Base-by-base conservation (phyloP, 495 filamentous ascomycete genomes). In the Penicillium flavigenum region DNA sequence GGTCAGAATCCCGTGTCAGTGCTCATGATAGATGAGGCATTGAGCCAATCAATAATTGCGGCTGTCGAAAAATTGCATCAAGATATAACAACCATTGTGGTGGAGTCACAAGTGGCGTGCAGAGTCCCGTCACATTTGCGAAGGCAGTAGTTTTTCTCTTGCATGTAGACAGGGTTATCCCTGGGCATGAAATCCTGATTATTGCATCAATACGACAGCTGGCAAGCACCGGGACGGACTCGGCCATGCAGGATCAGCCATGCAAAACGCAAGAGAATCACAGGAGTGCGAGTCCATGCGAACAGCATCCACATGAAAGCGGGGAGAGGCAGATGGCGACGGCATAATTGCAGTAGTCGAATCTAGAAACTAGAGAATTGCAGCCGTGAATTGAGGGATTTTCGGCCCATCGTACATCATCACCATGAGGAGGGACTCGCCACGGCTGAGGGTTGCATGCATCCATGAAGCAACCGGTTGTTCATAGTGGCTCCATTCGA, bases 381-480 rank as follows among this genome's bases (percentile, higher is more conserved):
- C 51, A 65, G 58, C 63, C 62, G 67, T 65, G 58, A 39, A 65
- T 57, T 79, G 76, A 73, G 76, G 74, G 71, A 76, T 78, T 77
- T 76, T 76, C 64, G 47, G 54, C 63, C 59, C 51, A 41, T 69
- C 57, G 58, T 68, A 51, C 65, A 71, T 66, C 65, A 71, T 66
- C 61, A 61, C 56, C 42, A 61, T 63, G 51, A 53, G 63, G 60
- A 69, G 59, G 45, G 68, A 63, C 46, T 64, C 58, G 72, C 73
- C 75, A 78, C 72, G 65, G 64, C 62, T 67, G 57, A 67, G 63
- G 67, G 68, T 59, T 71, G 67, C 70, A 73, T 78, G 75, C 73
- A 76, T 70, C 58, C 58, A 63, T 74, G 71, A 73, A 72, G 67
- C 72, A 67, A 65, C 67, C 64, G 59, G 61, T 66, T 66, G 66